Percentiles rank a stretch among this genome's conserved stretches.
Conservation (phyloP, 192 early-diverging fungal species). For the Lobosporangium transversale region DNA sequence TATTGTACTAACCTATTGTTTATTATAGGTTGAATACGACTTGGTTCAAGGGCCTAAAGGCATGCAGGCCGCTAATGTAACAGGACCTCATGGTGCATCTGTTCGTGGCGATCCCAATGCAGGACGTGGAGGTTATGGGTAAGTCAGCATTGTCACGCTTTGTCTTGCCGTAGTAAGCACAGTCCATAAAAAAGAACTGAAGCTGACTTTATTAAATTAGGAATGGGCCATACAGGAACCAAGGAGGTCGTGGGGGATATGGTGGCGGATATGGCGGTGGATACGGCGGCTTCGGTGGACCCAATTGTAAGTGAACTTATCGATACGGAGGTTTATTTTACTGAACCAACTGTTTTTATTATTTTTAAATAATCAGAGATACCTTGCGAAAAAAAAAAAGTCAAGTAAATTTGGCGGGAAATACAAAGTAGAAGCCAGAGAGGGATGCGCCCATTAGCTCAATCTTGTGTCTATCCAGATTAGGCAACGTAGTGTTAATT, state of each 20-base stretch:
- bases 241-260: conserved; percentile 49
- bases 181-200: not conserved
- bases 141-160: not conserved
- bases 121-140: conserved; percentile 44
- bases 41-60: conserved; percentile 81
- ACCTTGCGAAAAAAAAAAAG: too few species aligned
- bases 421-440: not conserved
- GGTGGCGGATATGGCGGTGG: conserved; percentile 33
- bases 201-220: not conserved
- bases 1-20: not conserved
- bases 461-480: conserved; percentile 2
- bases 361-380: too few species aligned
- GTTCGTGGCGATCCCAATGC: conserved; percentile 83
- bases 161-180: not conserved
- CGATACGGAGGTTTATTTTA: too few species aligned
- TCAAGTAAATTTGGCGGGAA: conserved; percentile 50
- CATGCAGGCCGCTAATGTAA: conserved; percentile 82
- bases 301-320: conserved; percentile 37
- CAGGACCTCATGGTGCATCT: conserved; percentile 73
- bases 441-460: not conserved
- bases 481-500: not conserved
- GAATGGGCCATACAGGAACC: not conserved
- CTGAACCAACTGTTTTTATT: too few species aligned
- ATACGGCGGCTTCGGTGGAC: conserved; percentile 46
- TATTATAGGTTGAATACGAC: conserved; percentile 73